phyloP scores from a whole-genome alignment of 2,329 filamentous ascomycete species.

The Lojkania enalia region DNA sequence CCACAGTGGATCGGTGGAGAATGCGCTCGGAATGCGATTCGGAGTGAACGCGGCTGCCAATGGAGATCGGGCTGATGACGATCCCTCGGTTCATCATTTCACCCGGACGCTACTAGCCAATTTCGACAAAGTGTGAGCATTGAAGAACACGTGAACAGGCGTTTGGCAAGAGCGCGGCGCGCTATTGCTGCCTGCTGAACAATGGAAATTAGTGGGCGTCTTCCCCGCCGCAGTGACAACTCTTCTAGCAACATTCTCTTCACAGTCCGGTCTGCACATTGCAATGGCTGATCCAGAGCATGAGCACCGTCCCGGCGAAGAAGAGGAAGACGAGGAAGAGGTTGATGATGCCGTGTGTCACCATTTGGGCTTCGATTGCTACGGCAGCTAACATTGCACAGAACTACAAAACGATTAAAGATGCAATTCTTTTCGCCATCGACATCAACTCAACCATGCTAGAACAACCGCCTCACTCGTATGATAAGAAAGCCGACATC shows the following conservation, averaged over 20 bases:
- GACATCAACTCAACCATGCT: conserved; percentile 90
- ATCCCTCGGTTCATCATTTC: conserved; percentile 12
- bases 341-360: conserved; percentile 64
- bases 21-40: conserved; percentile 3
- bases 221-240: conserved; percentile 1
- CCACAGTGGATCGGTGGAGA: too few species aligned
- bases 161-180: neutral
- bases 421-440: conserved; percentile 97
- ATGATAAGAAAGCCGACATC: conserved; percentile 70
- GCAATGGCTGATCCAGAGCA: conserved; percentile 37
- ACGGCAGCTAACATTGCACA: conserved; percentile 21
- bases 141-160: conserved; percentile 2
- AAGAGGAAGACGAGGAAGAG: conserved; percentile 70
- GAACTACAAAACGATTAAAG: conserved; percentile 90
- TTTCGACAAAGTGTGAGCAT: neutral
- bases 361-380: neutral
- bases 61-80: conserved; percentile 27
- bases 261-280: neutral
- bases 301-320: conserved; percentile 42
- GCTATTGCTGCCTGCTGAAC: conserved; percentile 9
- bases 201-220: too few species aligned
- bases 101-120: neutral
- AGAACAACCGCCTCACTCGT: conserved; percentile 62
- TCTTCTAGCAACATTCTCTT: neutral
- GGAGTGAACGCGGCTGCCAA: conserved; percentile 29